Evolutionary conservation across 352 stramenopile genomes (phyloP), one percentile per base, ranked within the genome.

Genomic region (Plasmopara halstedii): DNA sequence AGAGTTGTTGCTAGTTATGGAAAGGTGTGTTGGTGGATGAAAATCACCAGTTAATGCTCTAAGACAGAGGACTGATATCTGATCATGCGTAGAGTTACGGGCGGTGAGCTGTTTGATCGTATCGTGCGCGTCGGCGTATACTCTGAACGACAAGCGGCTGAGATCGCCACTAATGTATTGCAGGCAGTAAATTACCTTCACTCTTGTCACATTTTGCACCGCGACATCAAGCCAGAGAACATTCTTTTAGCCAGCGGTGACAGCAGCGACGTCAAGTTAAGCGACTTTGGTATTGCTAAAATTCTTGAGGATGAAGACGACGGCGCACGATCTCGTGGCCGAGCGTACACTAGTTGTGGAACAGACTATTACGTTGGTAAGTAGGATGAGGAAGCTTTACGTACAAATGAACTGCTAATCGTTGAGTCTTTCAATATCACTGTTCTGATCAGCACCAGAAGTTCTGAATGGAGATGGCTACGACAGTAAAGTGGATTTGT

Each of bases 351-450:
- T 52, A 90, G 77, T 54, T 93, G 82, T 41, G 82, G 82, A 26
- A 91, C 79, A 6, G 79, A 91, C 58, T 93, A 93, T 53, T 93
- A 93, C 62, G 82, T 93, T 53, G 74, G 74, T 85, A 36, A 37
- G 70, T 63, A 19, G 1, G 13, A 33, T 32, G 44, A 25, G 39
- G 4, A 14, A 20, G 17, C 6, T 9, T 20, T 3, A 6, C 20
- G 15, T 9, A 17, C 27, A 53, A 15, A 4, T 11, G 6, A 33
- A 10, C 29, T 43, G 34, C 33, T 56, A 19, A 62, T n/a, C n/a
- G n/a, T n/a, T n/a, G n/a, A n/a, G n/a, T n/a, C n/a, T n/a, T n/a
- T n/a, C n/a, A n/a, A n/a, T n/a, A n/a, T 39, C 2, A 35, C 0
- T 20, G 31, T 35, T 45, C n/a, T 55, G 18, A 35, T 27, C 44